Base-by-base conservation (phyloP, 75 land plant species). In the Ceratopteris richardii region DNA sequence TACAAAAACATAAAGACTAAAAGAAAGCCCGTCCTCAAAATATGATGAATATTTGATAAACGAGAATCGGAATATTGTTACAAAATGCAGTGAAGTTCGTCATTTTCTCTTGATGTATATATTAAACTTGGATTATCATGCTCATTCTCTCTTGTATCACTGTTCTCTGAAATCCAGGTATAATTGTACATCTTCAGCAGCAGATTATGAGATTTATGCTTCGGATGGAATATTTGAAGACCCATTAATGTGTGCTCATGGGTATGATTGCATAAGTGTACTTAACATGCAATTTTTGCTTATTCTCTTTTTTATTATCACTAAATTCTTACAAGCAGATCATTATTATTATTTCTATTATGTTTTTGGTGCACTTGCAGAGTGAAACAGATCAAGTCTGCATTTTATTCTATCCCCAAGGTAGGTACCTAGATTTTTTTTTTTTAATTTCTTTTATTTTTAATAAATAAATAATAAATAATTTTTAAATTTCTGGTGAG, bases 201-300 rank as follows among this genome's bases (percentile, higher is more conserved):
- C 26, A 3, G 97, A 91, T 51, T 91, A 79, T 61, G 97, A 88
- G 54, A 87, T 91, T 20, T 87, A 91, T 66, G 89, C 94, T n/a
- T 76, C 83, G 1, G 68, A 88, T 67, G 97, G 94, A 0, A 75
- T 76, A 6, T 91, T 91, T 68, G 97, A 91, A 61, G 97, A 91
- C 33, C 94, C 97, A 12, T 78, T 91, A 24, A 91, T 82, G 94
- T 40, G 79, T 42, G 97, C 97, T 40, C 69, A 80, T 26, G 94
- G 97, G 95, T 88, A 68, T 28, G 53, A 44, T 7, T 17, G 12
- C n/a, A 9, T 3, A 55, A 31, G 29, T 7, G 6, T 40, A 61
- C 4, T 29, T 2, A 33, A 57, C 11, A 2, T 19, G 27, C 23
- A 28, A 54, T 7, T 25, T 23, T 2, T 52, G 54, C 24, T 23